phyloP scores from a whole-genome alignment of 2,329 filamentous ascomycete genomes.

The Ascochyta viciae-villosae region DNA sequence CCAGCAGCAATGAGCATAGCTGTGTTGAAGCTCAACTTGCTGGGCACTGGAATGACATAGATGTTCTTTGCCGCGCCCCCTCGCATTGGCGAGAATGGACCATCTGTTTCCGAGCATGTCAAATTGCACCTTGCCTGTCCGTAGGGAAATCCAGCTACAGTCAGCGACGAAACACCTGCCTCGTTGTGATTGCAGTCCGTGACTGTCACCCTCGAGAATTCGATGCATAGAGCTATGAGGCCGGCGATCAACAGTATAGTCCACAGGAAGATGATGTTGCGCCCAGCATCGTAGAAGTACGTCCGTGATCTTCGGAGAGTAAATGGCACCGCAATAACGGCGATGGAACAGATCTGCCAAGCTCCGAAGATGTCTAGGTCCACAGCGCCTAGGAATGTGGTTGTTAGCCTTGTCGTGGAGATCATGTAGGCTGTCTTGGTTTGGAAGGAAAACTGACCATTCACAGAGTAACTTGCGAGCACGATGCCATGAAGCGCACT shows the following conservation, averaged over 20 bases:
- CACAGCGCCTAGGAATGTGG: conserved; percentile 59
- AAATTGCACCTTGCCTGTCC: conserved; percentile 55
- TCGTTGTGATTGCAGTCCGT: conserved; percentile 54
- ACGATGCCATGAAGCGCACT: conserved; percentile 70
- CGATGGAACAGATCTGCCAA: conserved; percentile 72
- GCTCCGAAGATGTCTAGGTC: conserved; percentile 74
- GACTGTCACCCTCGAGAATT: conserved; percentile 65
- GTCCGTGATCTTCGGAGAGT: conserved; percentile 68
- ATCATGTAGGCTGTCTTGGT: conserved; percentile 2
- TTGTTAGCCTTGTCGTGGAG: conserved; percentile 14
- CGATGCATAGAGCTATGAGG: conserved; percentile 66
- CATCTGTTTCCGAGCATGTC: conserved; percentile 53
- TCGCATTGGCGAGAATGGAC: conserved; percentile 64
- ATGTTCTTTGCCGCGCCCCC: conserved; percentile 65
- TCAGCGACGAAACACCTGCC: conserved; percentile 48
- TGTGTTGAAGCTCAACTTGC: conserved; percentile 63
- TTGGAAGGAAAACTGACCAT: conserved; percentile 55
- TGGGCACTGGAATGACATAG: conserved; percentile 67
- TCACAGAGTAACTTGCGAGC: conserved; percentile 64
- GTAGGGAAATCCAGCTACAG: conserved; percentile 56
- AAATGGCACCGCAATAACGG: conserved; percentile 68
- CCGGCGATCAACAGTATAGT: conserved; percentile 67
- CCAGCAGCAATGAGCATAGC: conserved; percentile 68
- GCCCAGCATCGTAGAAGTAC: conserved; percentile 68
- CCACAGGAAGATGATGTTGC: conserved; percentile 73